A percentile compares a stretch with the other conserved stretches of the same genome.
Conservation (phyloP, 2,329 filamentous ascomycete species). For the Scytalidium sp. region DNA sequence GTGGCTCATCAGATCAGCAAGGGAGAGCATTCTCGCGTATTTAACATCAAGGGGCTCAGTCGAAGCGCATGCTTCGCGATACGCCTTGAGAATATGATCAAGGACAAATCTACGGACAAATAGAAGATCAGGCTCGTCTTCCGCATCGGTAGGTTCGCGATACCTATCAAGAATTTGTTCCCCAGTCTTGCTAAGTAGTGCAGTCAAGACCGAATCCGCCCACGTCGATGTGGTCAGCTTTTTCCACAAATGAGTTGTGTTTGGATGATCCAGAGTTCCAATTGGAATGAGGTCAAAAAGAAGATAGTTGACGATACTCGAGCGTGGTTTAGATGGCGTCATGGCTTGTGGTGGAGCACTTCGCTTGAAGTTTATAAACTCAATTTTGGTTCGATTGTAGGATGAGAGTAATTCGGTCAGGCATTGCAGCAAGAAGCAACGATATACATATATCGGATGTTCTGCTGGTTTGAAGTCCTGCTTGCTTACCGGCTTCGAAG, state of each 20-base stretch:
- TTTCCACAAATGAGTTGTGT: constrained; percentile 79
- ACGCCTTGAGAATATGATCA: constrained; percentile 87
- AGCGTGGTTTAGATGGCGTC: constrained; percentile 91
- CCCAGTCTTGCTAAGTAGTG: constrained; percentile 82
- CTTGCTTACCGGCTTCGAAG: constrained; percentile 62
- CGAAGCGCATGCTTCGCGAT: constrained; percentile 80
- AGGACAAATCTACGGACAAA: constrained; percentile 95
- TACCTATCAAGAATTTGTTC: constrained; percentile 64
- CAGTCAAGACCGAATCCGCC: constrained; percentile 82
- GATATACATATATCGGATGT: constrained; percentile 93
- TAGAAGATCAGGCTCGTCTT: constrained; percentile 78
- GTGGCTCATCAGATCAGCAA: constrained; percentile 88
- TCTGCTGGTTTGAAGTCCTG: constrained; percentile 84
- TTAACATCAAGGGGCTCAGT: constrained; percentile 79
- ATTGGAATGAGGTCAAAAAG: constrained; percentile 72
- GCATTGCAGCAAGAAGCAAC: constrained; percentile 91
- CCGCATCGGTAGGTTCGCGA: constrained; percentile 59
- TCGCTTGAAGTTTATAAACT: constrained; percentile 98
- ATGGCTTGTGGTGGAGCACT: constrained; percentile 75
- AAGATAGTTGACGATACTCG: constrained; percentile 90
- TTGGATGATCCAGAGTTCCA: constrained; percentile 65
- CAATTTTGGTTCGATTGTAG: constrained; percentile 93
- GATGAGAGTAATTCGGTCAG: constrained; percentile 85
- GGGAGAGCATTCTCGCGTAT: constrained; percentile 81
- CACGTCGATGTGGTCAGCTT: constrained; percentile 79